Evolutionary conservation across 495 filamentous ascomycete genomes (phyloP).

Genomic region (Hypoxylon lenormandii): DNA sequence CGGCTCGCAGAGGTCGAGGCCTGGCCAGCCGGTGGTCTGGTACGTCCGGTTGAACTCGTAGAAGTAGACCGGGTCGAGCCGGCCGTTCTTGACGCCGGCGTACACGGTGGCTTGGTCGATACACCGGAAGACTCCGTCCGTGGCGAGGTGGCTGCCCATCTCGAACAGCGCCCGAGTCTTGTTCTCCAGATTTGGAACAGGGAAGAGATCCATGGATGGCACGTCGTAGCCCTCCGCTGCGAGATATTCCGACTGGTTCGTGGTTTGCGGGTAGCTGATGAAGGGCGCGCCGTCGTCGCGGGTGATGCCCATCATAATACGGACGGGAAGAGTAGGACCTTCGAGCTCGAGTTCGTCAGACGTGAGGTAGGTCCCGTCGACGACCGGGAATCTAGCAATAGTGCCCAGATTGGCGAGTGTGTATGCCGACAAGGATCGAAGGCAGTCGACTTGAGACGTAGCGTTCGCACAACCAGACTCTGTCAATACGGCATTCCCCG

Average conservation of each 20-base stretch:
- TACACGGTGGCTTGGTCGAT: constrained; percentile 62
- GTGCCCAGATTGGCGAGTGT: constrained; percentile 47
- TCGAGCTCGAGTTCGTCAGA: constrained; percentile 51
- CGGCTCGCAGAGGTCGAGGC: constrained; percentile 60
- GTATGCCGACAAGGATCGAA: constrained; percentile 56
- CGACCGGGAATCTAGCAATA: constrained; percentile 57
- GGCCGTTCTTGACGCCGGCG: constrained; percentile 47
- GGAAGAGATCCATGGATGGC: constrained; percentile 54
- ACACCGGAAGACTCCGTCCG: constrained; percentile 65
- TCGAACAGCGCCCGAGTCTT: constrained; percentile 61
- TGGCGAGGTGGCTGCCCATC: constrained; percentile 57
- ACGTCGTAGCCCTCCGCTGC: constrained; percentile 54
- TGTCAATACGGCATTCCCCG: constrained; percentile 57
- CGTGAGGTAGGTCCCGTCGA: constrained; percentile 62
- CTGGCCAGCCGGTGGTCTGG: constrained; percentile 62
- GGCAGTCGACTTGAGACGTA: constrained; percentile 59
- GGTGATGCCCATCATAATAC: constrained; percentile 62
- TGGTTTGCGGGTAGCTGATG: constrained; percentile 55
- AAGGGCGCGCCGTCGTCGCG: constrained; percentile 65
- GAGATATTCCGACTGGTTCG: constrained; percentile 54
- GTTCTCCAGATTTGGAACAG: constrained; percentile 53
- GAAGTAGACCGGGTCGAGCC: constrained; percentile 52
- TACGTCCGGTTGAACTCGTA: constrained; percentile 67
- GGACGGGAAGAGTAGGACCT: constrained; percentile 48
- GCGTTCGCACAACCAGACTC: constrained; percentile 58